Evolutionary conservation across 352 stramenopile genomes (phyloP).

Genomic region (Globisporangium acanthophoron): DNA sequence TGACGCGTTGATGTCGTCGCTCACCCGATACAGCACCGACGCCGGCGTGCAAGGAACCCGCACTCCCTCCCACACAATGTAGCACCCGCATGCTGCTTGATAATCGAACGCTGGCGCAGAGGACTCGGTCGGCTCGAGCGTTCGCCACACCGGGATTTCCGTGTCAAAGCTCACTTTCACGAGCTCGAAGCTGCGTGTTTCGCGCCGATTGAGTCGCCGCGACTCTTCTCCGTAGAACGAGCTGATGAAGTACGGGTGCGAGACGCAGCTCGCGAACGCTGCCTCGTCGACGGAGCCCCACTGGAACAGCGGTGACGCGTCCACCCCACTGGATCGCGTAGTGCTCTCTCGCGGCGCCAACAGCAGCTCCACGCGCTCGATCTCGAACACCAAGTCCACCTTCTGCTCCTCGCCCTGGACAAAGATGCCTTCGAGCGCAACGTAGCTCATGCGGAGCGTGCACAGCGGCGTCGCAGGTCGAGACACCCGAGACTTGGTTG

Average conservation of each 20-base stretch:
- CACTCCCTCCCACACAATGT: conserved; percentile 31
- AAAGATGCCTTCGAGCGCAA: conserved; percentile 42
- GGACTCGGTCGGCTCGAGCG: conserved; percentile 18
- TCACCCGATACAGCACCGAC: conserved; percentile 22
- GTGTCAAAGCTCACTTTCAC: conserved; percentile 63
- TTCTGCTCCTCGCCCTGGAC: conserved; percentile 21
- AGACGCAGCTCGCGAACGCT: conserved; percentile 47
- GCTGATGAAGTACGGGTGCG: conserved; percentile 69
- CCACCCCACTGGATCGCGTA: too few relatives aligned
- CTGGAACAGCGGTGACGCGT: conserved; percentile 17
- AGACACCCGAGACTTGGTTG: conserved; percentile 37
- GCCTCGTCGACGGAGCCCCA: conserved; percentile 40
- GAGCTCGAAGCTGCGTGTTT: conserved; percentile 59
- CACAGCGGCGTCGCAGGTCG: conserved; percentile 58
- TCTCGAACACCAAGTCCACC: conserved; percentile 63
- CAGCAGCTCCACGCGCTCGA: conserved; percentile 54
- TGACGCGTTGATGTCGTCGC: conserved; percentile 20
- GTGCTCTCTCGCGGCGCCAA: conserved; percentile 10
- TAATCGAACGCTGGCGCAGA: conserved; percentile 11
- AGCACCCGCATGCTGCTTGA: conserved; percentile 25
- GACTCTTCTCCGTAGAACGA: conserved; percentile 65
- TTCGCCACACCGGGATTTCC: conserved; percentile 66
- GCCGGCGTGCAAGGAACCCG: conserved; percentile 25
- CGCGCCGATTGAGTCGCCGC: conserved; percentile 32
- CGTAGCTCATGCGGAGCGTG: conserved; percentile 41